Conservation (phyloP, 257 asterid species). For the Eucommia ulmoides region DNA sequence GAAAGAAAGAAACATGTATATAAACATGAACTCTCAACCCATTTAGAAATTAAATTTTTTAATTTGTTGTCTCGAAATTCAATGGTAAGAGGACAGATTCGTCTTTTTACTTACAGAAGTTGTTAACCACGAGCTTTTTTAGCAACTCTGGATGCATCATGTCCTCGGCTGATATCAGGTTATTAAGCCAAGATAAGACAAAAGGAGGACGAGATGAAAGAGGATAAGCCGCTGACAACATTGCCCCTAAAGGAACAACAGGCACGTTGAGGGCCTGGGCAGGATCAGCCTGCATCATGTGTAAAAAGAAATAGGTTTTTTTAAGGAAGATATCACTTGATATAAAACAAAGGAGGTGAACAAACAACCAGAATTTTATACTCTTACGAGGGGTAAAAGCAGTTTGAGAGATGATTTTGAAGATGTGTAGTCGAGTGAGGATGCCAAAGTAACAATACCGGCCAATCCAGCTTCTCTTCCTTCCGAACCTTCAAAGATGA, state of each 20-base stretch:
- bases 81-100: slow-evolving; percentile 1
- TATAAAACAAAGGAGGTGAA: too few species aligned
- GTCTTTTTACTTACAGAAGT: slow-evolving; percentile 57
- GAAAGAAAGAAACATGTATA: too few species aligned
- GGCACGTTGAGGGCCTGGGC: slow-evolving; percentile 94
- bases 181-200: slow-evolving; percentile 80
- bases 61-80: too few species aligned
- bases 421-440: slow-evolving; percentile 88
- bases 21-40: too few species aligned
- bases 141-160: slow-evolving; percentile 96
- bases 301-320: too few species aligned
- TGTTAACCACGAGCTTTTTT: slow-evolving; percentile 80
- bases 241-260: slow-evolving; percentile 90
- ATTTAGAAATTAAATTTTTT: too few species aligned
- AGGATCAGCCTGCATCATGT: slow-evolving; percentile 90
- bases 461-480: slow-evolving; percentile 80
- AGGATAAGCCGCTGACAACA: slow-evolving; percentile 86
- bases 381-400: slow-evolving; percentile 79
- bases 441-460: slow-evolving; percentile 77
- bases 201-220: slow-evolving; percentile 86
- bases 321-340: too few species aligned
- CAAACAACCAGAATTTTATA: too few species aligned
- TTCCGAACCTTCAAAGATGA: slow-evolving; percentile 61
- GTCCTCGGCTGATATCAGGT: slow-evolving; percentile 81
- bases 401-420: slow-evolving; percentile 73